Evolutionary conservation across 1,284 basidiomycete genomes (phyloP), one percentile per base, ranked within the genome.

Genomic region (Marasmius fiardii): DNA sequence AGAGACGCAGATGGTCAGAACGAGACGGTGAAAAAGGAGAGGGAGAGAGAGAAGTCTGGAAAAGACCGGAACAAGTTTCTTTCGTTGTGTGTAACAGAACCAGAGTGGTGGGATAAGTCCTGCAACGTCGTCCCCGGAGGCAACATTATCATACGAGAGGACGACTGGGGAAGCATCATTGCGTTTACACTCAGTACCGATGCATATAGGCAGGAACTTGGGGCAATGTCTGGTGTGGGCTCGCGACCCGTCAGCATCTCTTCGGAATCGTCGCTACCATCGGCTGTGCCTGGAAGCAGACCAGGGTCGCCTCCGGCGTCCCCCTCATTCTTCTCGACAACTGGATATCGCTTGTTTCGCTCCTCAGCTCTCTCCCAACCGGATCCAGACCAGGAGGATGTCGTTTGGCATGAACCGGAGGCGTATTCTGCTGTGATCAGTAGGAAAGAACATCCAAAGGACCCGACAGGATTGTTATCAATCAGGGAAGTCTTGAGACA

Each of bases 111-210:
- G 80, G 68, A 68, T n/a, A 71, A 69, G 18, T 76, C 76, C 6
- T 83, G 76, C 61, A 85, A 91, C 71, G 81, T 80, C 34, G 71
- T 88, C 16, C 88, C 88, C 14, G 83, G 84, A 3, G 80, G 85
- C 8, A 83, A 81, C 60, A 75, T 90, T 2, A 75, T 92, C 52
- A 77, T 91, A 7, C 68, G 80, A 51, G 88, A 91, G 62, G 76
- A 81, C 59, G 86, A 88, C 66, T 86, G 83, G 84, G 86, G 86
- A 1, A 88, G 85, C 64, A 82, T 90, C 50, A 89, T 89, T 60
- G 82, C 87, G 2, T 88, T 85, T 68, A 87, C 86, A 2, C 69
- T 89, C 48, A 85, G 85, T 11, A 49, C 47, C 1, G 47, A 28
- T 12, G 23, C 47, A 84, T 85, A 58, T 24, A 70, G 63, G 7